Percentiles rank a stretch among this genome's conserved stretches.
These are phyloP conservation scores for Ophiostoma quercus DNA, from an alignment of 2,329 filamentous ascomycete genomes.

Conservation along the genomic window DNA sequence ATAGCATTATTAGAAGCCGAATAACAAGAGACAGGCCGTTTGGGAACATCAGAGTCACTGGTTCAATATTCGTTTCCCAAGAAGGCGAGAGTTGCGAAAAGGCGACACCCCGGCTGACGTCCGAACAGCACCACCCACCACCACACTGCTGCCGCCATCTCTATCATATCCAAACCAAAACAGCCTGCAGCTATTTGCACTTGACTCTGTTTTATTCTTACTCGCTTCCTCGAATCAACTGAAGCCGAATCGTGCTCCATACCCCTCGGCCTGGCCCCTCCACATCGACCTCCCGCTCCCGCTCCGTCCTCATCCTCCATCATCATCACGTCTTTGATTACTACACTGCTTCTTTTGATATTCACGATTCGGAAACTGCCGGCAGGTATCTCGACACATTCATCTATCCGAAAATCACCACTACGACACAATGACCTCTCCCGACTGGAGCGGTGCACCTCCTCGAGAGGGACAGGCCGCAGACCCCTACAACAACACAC, in stretches of 20 bases:
- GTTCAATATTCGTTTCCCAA: neutral
- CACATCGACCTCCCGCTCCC: neutral
- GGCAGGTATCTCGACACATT: neutral
- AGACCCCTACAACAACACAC: neutral
- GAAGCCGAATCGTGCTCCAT: neutral
- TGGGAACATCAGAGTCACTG: neutral
- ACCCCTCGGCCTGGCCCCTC: neutral
- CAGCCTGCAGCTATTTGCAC: no score
- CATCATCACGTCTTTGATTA: neutral
- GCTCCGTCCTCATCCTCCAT: neutral
- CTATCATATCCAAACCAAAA: no score
- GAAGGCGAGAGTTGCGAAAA: neutral
- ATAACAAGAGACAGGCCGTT: neutral
- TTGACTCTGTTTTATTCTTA: neutral
- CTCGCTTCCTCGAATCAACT: neutral
- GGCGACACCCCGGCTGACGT: slow-evolving; percentile 1
- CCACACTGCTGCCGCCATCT: neutral
- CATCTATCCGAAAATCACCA: neutral
- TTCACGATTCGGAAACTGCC: neutral
- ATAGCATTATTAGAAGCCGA: neutral
- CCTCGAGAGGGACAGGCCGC: neutral
- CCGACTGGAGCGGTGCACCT: slow-evolving; percentile 1
- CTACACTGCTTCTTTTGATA: neutral
- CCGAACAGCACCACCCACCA: neutral
- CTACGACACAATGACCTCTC: neutral